Evolutionary conservation across 352 stramenopile species (phyloP).

Genomic region (Globisporangium abappressorium): DNA sequence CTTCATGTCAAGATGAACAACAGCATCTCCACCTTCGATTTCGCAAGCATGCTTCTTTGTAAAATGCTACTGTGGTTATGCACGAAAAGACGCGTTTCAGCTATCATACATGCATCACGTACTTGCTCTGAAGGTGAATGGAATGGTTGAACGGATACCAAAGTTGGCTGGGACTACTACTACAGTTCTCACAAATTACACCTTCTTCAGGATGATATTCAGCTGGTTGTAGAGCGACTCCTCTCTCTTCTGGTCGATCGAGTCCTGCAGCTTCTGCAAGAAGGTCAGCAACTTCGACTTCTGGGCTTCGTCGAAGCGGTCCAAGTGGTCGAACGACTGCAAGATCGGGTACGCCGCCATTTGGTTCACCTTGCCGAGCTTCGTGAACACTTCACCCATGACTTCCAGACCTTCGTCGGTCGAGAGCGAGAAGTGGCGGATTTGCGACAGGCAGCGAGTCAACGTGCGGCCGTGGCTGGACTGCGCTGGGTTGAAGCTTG

Average conservation of each 20-base stretch:
- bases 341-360: slow-evolving; percentile 82
- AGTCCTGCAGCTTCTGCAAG: slow-evolving; percentile 65
- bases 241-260: slow-evolving; percentile 53
- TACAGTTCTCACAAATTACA: slow-evolving; percentile 24
- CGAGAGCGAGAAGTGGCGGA: slow-evolving; percentile 66
- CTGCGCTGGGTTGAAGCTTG: slow-evolving; percentile 73
- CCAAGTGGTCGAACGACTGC: slow-evolving; percentile 77
- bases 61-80: neutral
- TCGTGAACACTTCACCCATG: slow-evolving; percentile 66
- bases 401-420: slow-evolving; percentile 76
- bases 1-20: neutral
- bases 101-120: neutral
- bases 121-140: neutral
- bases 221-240: slow-evolving; percentile 78
- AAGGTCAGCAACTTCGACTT: slow-evolving; percentile 50
- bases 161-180: neutral
- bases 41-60: neutral
- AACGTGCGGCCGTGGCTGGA: slow-evolving; percentile 73
- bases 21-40: neutral
- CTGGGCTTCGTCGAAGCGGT: slow-evolving; percentile 60
- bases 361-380: slow-evolving; percentile 85
- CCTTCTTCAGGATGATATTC: slow-evolving; percentile 84
- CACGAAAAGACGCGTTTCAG: neutral
- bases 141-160: neutral
- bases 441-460: slow-evolving; percentile 62